Base-by-base conservation (phyloP, 768 basidiomycete species). In the Tricholoma furcatifolium region DNA sequence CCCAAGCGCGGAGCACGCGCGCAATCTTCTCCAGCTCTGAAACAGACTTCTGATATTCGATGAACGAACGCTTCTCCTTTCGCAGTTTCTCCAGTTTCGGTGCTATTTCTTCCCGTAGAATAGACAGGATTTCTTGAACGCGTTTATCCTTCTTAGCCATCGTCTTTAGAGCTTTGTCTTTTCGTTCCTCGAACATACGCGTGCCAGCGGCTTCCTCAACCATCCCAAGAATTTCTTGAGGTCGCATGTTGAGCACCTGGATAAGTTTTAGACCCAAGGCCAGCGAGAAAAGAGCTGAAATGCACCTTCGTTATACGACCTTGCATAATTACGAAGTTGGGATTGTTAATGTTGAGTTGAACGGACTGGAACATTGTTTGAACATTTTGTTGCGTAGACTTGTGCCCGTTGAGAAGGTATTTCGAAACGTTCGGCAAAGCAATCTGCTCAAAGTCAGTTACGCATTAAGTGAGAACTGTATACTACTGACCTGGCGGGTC, bases 291-390 rank as follows among this genome's bases (percentile, higher is more conserved):
- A 36, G 14, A 15, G 9, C 18, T 21, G 15, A 8, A 9, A 60
- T 70, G 36, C 30, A 90, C 95, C 75, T 98, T 99, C 10, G 97
- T 99, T 66, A 99, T 99, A 45, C 95, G 91, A 24, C 97, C 96
- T 71, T 99, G 97, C 96, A 98, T 98, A 67, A 98, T 98, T 53
- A 99, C 80, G 74, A 98, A 98, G 67, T 98, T 98, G 40, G 97
- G 97, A 70, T 98, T 98, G 73, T 98, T 99, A 79, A 99, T 98
- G 66, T 98, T 98, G 59, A 99, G 82, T 68, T 97, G 94, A 0
- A 99, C 95, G 36, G 91, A 88, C 66, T 98, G 97, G 64, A 99
- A 98, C 12, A 98, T 77, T 24, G 85, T 88, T 63, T 97, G 97
- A 0, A 99, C 81, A 1, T 75, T 77, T 48, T 89, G 83, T 59